Conservation (phyloP, 2,329 filamentous ascomycete species). For the Hypocreales sp. region DNA sequence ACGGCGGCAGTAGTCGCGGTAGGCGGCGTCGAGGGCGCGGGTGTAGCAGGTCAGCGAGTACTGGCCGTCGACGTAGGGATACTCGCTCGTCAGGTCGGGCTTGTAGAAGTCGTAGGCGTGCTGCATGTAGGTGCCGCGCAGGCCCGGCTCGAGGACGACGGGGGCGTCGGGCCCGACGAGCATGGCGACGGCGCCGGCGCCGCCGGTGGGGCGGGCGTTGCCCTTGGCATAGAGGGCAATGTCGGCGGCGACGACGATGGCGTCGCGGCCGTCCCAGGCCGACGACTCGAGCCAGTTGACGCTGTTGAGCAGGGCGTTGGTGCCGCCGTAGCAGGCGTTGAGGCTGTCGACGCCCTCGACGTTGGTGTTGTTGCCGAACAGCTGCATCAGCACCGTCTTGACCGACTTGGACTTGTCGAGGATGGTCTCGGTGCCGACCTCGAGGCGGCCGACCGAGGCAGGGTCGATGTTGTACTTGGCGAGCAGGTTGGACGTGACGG, state of each 20-base stretch:
- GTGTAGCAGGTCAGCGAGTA: slow-evolving; percentile 73
- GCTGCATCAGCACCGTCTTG: slow-evolving; percentile 78
- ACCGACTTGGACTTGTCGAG: slow-evolving; percentile 86
- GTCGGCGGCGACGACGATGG: slow-evolving; percentile 65
- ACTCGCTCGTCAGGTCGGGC: slow-evolving; percentile 75
- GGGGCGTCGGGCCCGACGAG: slow-evolving; percentile 66
- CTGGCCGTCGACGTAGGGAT: slow-evolving; percentile 73
- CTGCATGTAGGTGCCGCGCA: slow-evolving; percentile 67
- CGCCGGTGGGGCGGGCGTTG: slow-evolving; percentile 65
- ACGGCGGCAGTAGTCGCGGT: slow-evolving; percentile 64
- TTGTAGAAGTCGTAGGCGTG: slow-evolving; percentile 88
- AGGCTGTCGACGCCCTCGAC: slow-evolving; percentile 71
- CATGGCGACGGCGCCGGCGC: slow-evolving; percentile 66
- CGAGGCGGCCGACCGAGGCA: slow-evolving; percentile 62
- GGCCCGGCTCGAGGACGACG: slow-evolving; percentile 60
- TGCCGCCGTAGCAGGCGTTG: slow-evolving; percentile 79
- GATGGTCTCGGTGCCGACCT: slow-evolving; percentile 75
- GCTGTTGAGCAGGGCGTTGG: slow-evolving; percentile 70
- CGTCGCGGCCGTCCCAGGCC: slow-evolving; percentile 71
- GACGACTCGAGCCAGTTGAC: slow-evolving; percentile 81
- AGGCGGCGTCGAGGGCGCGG: slow-evolving; percentile 65
- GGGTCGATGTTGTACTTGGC: slow-evolving; percentile 73
- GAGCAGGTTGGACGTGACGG: slow-evolving; percentile 61
- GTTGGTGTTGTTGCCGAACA: slow-evolving; percentile 72
- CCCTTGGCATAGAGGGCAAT: slow-evolving; percentile 80